Evolutionary conservation across 169 alveolate genomes (phyloP).

Genomic region (Plasmodium gaboni): DNA sequence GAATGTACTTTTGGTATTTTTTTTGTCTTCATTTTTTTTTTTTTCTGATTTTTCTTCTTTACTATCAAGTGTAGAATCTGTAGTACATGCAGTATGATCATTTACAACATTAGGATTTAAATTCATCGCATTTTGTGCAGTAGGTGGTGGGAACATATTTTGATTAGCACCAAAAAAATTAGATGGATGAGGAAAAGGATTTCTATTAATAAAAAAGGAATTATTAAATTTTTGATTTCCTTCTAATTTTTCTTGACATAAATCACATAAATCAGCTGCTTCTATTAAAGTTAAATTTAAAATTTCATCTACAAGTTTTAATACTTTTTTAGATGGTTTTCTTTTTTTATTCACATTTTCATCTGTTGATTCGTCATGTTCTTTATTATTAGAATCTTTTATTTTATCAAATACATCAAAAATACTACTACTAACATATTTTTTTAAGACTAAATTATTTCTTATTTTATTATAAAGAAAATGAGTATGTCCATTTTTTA

Average conservation of each 20-base stretch:
- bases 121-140: constrained; percentile 8
- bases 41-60: constrained; percentile 28
- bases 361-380: constrained; percentile 3
- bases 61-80: background rate
- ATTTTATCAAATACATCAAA: constrained; percentile 30
- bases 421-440: constrained; percentile 20
- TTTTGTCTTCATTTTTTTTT: constrained; percentile 75
- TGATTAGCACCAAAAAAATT: constrained; percentile 1
- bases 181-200: constrained; percentile 91
- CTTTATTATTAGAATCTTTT: constrained; percentile 10
- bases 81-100: background rate
- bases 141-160: no score
- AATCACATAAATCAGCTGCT: constrained; percentile 91
- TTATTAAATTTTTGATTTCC: constrained; percentile 78
- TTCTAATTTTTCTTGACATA: constrained; percentile 87
- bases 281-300: constrained; percentile 88
- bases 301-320: constrained; percentile 89
- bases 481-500: background rate
- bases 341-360: constrained; percentile 6
- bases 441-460: background rate
- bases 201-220: constrained; percentile 82
- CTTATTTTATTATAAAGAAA: background rate
- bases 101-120: background rate
- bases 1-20: constrained; percentile 70
- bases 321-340: constrained; percentile 79